Evolutionary conservation across 345 rosid species (phyloP).

Genomic region (Erysimum cheiranthoides): DNA sequence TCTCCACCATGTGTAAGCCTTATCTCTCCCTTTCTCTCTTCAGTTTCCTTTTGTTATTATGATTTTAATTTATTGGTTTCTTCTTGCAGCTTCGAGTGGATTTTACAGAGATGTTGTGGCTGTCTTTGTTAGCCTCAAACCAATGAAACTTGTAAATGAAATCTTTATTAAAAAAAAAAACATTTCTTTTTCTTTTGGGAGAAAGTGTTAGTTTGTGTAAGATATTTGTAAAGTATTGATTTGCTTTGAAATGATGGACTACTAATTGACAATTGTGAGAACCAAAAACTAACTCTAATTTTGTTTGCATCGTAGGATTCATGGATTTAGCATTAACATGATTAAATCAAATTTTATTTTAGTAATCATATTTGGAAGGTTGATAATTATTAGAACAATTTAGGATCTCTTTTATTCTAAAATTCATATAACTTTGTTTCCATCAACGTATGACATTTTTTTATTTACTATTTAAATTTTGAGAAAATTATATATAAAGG

Average conservation of each 20-base stretch:
- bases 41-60: not conserved
- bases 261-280: slow-evolving; percentile 9
- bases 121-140: slow-evolving; percentile 26
- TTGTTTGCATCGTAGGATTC: no score
- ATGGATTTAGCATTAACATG: no score
- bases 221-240: slow-evolving; percentile 1
- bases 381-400: no score
- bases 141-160: not conserved
- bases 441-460: no score
- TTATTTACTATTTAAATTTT: no score
- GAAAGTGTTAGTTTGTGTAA: not conserved
- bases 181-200: not conserved
- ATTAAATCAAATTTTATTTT: no score
- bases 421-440: no score
- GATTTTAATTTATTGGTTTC: slow-evolving; percentile 8
- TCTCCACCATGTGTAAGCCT: slow-evolving; percentile 35
- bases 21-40: not conserved
- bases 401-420: no score
- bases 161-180: no score
- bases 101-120: slow-evolving; percentile 39
- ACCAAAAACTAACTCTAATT: not conserved
- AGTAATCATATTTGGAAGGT: no score
- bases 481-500: no score
- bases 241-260: not conserved
- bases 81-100: slow-evolving; percentile 40